Percentiles rank a stretch among this genome's conserved stretches.
phyloP scores from a whole-genome alignment of 2,329 filamentous ascomycete species.

The Paracoccidioides lutzii region DNA sequence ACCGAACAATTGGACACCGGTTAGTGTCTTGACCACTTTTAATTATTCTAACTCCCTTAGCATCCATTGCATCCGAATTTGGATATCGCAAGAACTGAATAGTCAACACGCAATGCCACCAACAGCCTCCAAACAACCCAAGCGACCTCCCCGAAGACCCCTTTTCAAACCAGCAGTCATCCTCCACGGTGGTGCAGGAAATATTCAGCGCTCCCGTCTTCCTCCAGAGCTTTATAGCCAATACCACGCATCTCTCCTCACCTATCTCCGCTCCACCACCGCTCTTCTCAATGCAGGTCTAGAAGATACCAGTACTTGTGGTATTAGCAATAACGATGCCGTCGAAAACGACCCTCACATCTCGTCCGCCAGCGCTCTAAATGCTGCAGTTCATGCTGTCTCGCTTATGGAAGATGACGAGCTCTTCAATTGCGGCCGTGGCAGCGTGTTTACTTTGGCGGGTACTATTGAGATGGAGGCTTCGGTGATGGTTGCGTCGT shows the following conservation, averaged over 20 bases:
- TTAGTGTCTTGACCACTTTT: no score
- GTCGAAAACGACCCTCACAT: not conserved
- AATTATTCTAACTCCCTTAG: no score
- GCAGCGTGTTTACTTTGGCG: slow-evolving; percentile 73
- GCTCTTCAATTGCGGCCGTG: slow-evolving; percentile 73
- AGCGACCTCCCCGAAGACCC: not conserved
- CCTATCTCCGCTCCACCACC: slow-evolving; percentile 43
- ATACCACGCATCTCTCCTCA: slow-evolving; percentile 49
- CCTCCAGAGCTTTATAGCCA: slow-evolving; percentile 44
- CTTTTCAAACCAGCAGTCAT: slow-evolving; percentile 46
- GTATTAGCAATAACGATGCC: not conserved
- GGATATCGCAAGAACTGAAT: not conserved
- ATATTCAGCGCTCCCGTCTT: slow-evolving; percentile 49
- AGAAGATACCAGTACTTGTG: not conserved
- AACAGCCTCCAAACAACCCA: not conserved
- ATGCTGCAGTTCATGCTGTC: slow-evolving; percentile 64
- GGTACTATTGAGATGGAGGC: slow-evolving; percentile 79
- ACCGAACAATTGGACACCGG: no score
- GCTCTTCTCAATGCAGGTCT: slow-evolving; percentile 23
- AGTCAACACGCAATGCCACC: not conserved
- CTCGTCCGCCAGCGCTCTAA: slow-evolving; percentile 44
- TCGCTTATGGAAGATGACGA: slow-evolving; percentile 62
- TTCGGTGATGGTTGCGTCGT: slow-evolving; percentile 63
- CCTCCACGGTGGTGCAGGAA: slow-evolving; percentile 62
- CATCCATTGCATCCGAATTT: no score